These are phyloP conservation scores for Breviolum minutum DNA, from an alignment of 73 alveolate species.

Conservation along the genomic window DNA sequence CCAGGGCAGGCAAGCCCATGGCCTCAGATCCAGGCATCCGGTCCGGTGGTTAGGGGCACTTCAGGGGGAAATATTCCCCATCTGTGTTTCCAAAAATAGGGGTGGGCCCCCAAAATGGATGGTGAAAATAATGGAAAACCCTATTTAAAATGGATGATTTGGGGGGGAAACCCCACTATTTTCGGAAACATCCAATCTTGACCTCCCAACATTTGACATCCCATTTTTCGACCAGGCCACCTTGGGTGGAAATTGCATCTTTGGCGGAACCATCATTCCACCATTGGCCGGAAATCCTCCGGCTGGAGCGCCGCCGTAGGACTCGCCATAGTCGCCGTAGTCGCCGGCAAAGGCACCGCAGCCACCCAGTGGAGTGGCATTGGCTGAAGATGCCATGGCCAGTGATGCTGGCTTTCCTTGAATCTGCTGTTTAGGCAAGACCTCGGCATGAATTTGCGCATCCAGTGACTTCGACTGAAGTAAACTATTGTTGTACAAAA, in stretches of 20 bases:
- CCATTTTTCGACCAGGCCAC: neutral
- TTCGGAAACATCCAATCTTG: no score
- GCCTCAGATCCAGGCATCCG: no score
- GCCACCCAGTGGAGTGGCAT: conserved; percentile 27
- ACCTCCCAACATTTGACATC: neutral
- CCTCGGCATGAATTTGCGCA: neutral
- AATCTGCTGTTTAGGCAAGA: conserved; percentile 52
- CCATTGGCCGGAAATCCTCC: neutral
- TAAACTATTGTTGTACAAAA: no score
- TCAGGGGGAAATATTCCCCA: neutral
- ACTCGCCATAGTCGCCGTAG: no score
- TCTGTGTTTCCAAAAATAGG: no score
- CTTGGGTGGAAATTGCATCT: conserved; percentile 21
- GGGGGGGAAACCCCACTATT: no score
- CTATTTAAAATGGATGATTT: no score
- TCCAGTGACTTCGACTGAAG: neutral
- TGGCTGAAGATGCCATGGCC: conserved; percentile 23
- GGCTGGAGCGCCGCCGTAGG: no score
- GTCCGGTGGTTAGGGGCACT: neutral
- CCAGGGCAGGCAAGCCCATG: neutral
- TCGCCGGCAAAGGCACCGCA: neutral
- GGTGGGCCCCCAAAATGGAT: no score
- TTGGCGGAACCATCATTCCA: conserved; percentile 42
- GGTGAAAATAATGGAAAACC: no score
- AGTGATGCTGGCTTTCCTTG: neutral